Percentiles rank a stretch among this genome's conserved stretches.
phyloP scores from a whole-genome alignment of 164 flowering plant genomes.

The Aristolochia fimbriata region DNA sequence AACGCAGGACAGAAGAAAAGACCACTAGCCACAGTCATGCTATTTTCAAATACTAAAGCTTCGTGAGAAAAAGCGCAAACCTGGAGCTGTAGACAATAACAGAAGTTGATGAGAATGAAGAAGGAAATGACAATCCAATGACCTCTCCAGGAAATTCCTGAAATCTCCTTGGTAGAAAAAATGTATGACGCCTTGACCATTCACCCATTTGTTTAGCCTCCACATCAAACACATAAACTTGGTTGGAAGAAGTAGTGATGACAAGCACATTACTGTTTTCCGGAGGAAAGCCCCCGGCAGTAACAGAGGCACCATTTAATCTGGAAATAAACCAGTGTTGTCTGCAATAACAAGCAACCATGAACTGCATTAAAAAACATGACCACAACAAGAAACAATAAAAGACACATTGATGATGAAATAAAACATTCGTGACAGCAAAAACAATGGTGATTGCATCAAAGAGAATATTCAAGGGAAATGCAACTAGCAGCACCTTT shows the following conservation, averaged over 20 bases:
- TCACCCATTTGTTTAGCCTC: slow-evolving; percentile 79
- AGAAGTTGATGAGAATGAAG: slow-evolving; percentile 37
- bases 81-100: slow-evolving; percentile 85
- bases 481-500: slow-evolving; percentile 36
- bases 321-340: slow-evolving; percentile 97
- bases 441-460: no score
- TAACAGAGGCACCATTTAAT: slow-evolving; percentile 84
- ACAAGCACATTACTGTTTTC: slow-evolving; percentile 61
- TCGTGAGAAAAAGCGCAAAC: slow-evolving; percentile 8
- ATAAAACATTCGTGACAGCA: no score
- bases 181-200: slow-evolving; percentile 64
- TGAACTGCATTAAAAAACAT: background rate
- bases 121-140: slow-evolving; percentile 74
- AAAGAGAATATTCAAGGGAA: background rate
- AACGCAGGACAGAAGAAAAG: background rate
- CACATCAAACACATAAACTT: slow-evolving; percentile 81
- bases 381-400: no score
- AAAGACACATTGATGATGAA: no score
- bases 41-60: background rate
- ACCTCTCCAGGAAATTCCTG: slow-evolving; percentile 95
- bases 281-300: slow-evolving; percentile 92
- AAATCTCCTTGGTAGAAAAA: slow-evolving; percentile 59
- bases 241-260: slow-evolving; percentile 74
- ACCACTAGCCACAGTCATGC: no score
- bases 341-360: slow-evolving; percentile 25